Conservation (phyloP, 2,329 filamentous ascomycete species). For the Paecilomyces formosus region DNA sequence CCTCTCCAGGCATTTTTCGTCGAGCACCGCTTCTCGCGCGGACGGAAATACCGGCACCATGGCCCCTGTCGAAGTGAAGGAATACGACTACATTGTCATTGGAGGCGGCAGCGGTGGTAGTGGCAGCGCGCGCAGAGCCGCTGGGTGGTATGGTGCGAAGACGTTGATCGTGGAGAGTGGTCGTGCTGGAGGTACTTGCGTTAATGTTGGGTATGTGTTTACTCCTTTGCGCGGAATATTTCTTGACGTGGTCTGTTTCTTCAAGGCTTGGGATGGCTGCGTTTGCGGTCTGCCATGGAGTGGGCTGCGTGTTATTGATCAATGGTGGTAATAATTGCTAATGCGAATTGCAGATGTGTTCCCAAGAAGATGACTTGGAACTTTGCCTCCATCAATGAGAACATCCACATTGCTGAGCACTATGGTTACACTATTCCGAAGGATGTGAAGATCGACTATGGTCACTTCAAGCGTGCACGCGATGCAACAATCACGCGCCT, state of each 20-base stretch:
- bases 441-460: conserved; percentile 37
- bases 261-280: too few relatives aligned
- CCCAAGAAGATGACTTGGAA: conserved; percentile 50
- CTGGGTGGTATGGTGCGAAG: conserved; percentile 46
- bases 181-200: conserved; percentile 42
- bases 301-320: not conserved
- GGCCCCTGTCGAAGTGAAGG: conserved; percentile 39
- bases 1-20: conserved; percentile 34
- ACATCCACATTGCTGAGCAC: conserved; percentile 36
- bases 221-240: not conserved
- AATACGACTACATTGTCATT: conserved; percentile 50
- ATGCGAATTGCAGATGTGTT: conserved; percentile 33
- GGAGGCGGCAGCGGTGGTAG: conserved; percentile 48
- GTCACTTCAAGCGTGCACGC: conserved; percentile 41
- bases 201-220: conserved; percentile 45
- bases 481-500: conserved; percentile 39
- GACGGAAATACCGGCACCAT: conserved; percentile 28
- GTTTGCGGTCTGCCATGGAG: not conserved
- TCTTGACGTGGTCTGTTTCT: too few relatives aligned
- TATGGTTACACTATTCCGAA: conserved; percentile 43
- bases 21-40: conserved; percentile 5
- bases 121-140: conserved; percentile 42
- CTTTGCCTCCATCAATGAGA: conserved; percentile 42
- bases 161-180: conserved; percentile 45
- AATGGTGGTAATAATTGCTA: not conserved